Conservation (phyloP, 768 basidiomycete genomes). For the Suillus hirtellus region DNA sequence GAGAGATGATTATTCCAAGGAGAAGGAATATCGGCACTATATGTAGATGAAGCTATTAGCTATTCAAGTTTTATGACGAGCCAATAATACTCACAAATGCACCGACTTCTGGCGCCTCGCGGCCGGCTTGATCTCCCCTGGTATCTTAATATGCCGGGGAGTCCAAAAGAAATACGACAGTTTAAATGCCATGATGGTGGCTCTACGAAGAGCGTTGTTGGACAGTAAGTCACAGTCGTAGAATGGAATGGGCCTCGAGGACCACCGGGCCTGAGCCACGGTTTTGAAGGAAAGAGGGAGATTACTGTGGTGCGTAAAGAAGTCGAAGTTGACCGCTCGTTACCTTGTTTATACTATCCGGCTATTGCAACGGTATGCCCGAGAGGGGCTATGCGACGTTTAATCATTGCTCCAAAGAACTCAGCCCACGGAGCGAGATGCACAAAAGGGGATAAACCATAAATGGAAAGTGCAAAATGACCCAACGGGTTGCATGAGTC, state of each 20-base stretch:
- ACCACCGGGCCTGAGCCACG: not conserved
- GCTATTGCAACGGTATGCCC: not conserved
- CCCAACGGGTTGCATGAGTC: not conserved
- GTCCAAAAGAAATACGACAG: slow-evolving; percentile 55
- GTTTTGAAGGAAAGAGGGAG: not conserved
- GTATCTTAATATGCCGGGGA: slow-evolving; percentile 52
- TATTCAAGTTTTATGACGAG: not conserved
- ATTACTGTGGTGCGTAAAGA: slow-evolving; percentile 3
- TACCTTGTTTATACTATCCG: not conserved
- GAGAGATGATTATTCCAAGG: slow-evolving; percentile 31
- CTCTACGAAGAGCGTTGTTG: slow-evolving; percentile 6
- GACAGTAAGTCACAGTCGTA: not conserved
- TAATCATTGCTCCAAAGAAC: not conserved
- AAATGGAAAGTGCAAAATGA: not conserved
- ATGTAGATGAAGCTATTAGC: not conserved
- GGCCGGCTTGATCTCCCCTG: slow-evolving; percentile 36
- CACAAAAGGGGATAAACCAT: slow-evolving; percentile 4
- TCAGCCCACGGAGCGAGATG: not conserved
- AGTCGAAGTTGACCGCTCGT: slow-evolving; percentile 15
- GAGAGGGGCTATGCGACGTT: slow-evolving; percentile 1
- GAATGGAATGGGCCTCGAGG: slow-evolving; percentile 2
- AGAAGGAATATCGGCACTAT: slow-evolving; percentile 29
- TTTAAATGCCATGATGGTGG: slow-evolving; percentile 34
- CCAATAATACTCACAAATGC: slow-evolving; percentile 21
- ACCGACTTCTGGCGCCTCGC: slow-evolving; percentile 26